Evolutionary conservation across 2,329 filamentous ascomycete species (phyloP).

Genomic region (Beauveria sp.): DNA sequence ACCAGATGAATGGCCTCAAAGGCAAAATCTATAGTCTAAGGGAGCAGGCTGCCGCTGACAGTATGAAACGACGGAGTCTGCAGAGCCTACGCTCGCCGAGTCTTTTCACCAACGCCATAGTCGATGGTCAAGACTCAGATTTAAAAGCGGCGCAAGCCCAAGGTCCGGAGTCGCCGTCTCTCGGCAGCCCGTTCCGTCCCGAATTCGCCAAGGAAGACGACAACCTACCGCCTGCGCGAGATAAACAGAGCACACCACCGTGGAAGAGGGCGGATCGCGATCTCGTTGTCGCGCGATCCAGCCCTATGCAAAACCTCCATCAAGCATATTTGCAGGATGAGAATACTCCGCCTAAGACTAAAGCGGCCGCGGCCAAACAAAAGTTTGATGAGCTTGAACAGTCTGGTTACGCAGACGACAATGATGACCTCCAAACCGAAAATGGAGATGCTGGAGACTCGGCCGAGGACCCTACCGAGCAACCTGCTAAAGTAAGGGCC

Average conservation of each 20-base stretch:
- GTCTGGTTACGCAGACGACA: conserved; percentile 19
- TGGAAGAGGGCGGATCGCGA: not conserved
- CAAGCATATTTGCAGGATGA: conserved; percentile 12
- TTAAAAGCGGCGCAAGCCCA: conserved; percentile 12
- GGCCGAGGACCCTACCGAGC: not conserved
- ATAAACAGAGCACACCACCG: not conserved
- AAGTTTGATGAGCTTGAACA: conserved; percentile 21
- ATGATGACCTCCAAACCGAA: conserved; percentile 33
- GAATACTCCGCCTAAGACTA: not conserved
- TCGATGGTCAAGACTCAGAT: conserved; percentile 22
- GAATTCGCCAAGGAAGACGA: conserved; percentile 10
- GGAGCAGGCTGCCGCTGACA: conserved; percentile 72
- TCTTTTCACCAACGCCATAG: conserved; percentile 64
- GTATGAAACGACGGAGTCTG: conserved; percentile 66
- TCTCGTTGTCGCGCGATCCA: conserved; percentile 4
- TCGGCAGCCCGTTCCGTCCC: conserved; percentile 10
- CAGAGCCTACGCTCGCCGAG: conserved; percentile 69
- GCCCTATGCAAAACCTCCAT: conserved; percentile 11
- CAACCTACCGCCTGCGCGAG: not conserved
- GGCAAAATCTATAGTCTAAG: conserved; percentile 76
- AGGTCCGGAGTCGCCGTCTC: conserved; percentile 10
- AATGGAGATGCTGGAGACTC: conserved; percentile 16
- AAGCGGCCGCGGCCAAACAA: conserved; percentile 16
- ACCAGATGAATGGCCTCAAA: conserved; percentile 79
- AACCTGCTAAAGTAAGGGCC: not conserved